These are phyloP conservation scores for Blastobotrys buckinghamii DNA, from an alignment of 1,139 yeast genomes.

Conservation along the genomic window DNA sequence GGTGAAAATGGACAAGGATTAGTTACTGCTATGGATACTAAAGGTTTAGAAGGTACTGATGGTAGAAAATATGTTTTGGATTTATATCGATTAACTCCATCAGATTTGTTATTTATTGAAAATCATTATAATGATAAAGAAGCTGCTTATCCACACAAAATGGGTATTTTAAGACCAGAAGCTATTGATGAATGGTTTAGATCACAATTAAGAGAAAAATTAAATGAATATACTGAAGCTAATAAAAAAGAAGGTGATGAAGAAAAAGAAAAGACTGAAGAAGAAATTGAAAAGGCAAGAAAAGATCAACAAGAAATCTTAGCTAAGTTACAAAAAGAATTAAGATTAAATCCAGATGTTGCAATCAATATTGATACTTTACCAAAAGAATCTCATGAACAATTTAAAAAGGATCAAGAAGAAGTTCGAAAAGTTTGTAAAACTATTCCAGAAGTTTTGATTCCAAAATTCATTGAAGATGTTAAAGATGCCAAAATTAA, in stretches of 20 bases:
- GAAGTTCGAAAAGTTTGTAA: constrained; percentile 63
- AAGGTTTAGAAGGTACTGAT: constrained; percentile 83
- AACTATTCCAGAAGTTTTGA: constrained; percentile 51
- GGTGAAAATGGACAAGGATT: constrained; percentile 41
- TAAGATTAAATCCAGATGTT: constrained; percentile 75
- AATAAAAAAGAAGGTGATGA: constrained; percentile 41
- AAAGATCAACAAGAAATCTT: constrained; percentile 34
- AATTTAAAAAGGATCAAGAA: constrained; percentile 48
- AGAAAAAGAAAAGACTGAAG: constrained; percentile 42
- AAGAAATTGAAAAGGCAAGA: constrained; percentile 25
- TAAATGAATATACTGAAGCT: constrained; percentile 20
- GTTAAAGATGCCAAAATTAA: constrained; percentile 45
- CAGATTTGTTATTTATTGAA: constrained; percentile 73
- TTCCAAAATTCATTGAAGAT: constrained; percentile 59
- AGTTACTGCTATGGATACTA: constrained; percentile 69
- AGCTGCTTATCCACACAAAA: constrained; percentile 70
- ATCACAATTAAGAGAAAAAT: constrained; percentile 52
- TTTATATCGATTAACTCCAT: constrained; percentile 75
- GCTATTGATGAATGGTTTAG: constrained; percentile 91
- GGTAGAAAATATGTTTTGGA: constrained; percentile 81
- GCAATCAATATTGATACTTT: constrained; percentile 39
- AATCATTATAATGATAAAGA: constrained; percentile 41
- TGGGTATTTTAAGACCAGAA: constrained; percentile 75
- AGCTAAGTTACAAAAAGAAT: constrained; percentile 51
- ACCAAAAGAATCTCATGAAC: constrained; percentile 39